Evolutionary conservation across 2,329 filamentous ascomycete genomes (phyloP).

Genomic region (Nothophoma quercina): DNA sequence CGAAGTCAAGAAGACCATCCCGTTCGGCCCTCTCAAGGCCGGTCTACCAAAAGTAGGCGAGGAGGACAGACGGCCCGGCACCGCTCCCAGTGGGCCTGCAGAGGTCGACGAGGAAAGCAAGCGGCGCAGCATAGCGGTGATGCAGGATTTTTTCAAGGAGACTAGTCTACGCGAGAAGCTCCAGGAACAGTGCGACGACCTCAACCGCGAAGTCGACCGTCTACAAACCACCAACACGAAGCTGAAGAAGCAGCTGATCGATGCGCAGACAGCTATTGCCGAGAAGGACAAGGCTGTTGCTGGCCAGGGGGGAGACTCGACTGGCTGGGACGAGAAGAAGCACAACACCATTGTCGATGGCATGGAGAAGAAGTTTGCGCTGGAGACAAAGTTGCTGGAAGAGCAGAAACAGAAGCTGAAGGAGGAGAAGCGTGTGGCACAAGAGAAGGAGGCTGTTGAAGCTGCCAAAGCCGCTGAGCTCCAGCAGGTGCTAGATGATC

Average conservation of each 20-base stretch:
- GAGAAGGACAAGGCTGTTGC: conserved; percentile 44
- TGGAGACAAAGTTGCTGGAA: conserved; percentile 43
- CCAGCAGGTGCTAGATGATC: conserved; percentile 45
- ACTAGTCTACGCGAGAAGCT: conserved; percentile 47
- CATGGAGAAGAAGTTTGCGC: conserved; percentile 47
- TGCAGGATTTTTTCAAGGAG: conserved; percentile 52
- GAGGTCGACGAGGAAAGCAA: conserved; percentile 44
- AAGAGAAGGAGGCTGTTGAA: conserved; percentile 43
- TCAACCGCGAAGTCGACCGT: conserved; percentile 41
- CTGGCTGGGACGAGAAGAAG: conserved; percentile 26
- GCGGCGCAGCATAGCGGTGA: conserved; percentile 44
- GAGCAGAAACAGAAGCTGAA: conserved; percentile 42
- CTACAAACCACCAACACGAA: conserved; percentile 41
- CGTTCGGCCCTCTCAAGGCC: conserved; percentile 37
- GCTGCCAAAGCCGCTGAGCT: conserved; percentile 43
- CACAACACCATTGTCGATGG: conserved; percentile 40
- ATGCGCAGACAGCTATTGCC: conserved; percentile 39
- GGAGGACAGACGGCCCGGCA: conserved; percentile 39
- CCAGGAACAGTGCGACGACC: conserved; percentile 46
- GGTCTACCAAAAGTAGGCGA: conserved; percentile 42
- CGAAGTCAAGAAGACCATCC: conserved; percentile 35
- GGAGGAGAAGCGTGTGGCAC: conserved; percentile 40
- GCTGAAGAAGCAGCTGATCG: conserved; percentile 43
- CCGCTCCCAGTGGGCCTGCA: conserved; percentile 41
- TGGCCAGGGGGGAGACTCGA: conserved; percentile 20